Conservation (phyloP, 805 yeast genomes). For the Candida maltosa region DNA sequence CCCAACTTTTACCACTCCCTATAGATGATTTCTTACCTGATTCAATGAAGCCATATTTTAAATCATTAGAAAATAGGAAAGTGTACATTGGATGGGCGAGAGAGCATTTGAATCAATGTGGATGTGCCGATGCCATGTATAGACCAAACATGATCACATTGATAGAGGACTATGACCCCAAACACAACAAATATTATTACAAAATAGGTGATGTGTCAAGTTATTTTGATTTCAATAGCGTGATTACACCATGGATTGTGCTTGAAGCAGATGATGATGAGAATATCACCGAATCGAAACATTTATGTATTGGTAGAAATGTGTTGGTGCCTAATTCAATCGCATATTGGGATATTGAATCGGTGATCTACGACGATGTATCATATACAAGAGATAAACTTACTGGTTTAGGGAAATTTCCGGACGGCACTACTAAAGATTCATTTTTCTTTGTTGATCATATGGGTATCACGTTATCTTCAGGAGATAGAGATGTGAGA, state of each 20-base stretch:
- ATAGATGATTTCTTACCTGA: constrained; percentile 13
- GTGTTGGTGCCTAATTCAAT: constrained; percentile 36
- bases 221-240: constrained; percentile 27
- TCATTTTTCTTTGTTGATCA: constrained; percentile 17
- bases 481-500: constrained; percentile 35
- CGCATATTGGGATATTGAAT: constrained; percentile 20
- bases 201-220: constrained; percentile 24
- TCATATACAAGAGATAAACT: constrained; percentile 5
- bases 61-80: constrained; percentile 22
- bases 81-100: constrained; percentile 39
- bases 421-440: not conserved
- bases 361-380: constrained; percentile 13
- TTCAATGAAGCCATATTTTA: constrained; percentile 8
- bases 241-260: constrained; percentile 23
- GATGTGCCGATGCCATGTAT: constrained; percentile 38
- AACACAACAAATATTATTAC: constrained; percentile 13
- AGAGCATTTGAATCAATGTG: constrained; percentile 35
- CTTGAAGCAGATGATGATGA: constrained; percentile 18
- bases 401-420: constrained; percentile 6
- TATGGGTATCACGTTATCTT: constrained; percentile 32
- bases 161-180: constrained; percentile 21
- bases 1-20: constrained; percentile 24
- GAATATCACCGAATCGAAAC: constrained; percentile 24
- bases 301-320: constrained; percentile 26
- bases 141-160: constrained; percentile 37